A percentile compares a stretch with the other conserved stretches of the same genome.
phyloP scores from a whole-genome alignment of 768 basidiomycete genomes.

The Phlegmacium glaucopus region DNA sequence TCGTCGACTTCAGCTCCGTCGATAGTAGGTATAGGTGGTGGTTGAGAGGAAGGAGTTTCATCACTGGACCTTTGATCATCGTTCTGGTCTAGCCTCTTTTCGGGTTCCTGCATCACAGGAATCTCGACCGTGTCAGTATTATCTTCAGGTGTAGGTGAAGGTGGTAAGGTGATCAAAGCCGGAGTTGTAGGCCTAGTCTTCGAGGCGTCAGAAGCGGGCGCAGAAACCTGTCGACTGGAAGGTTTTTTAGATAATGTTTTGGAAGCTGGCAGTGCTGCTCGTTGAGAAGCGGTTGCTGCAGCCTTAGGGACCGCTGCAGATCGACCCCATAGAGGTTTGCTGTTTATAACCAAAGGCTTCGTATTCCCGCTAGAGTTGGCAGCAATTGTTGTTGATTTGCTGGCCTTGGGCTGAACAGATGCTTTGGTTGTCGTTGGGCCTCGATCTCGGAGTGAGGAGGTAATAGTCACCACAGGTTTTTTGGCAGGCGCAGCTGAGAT shows the following conservation, averaged over 20 bases:
- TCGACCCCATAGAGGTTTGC: conserved; percentile 22
- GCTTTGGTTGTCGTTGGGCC: not conserved
- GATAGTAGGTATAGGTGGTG: too few relatives aligned
- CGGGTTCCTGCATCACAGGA: not conserved
- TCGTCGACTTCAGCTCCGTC: not conserved
- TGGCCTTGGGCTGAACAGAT: conserved; percentile 1
- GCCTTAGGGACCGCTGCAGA: conserved; percentile 12
- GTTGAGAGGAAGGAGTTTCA: too few relatives aligned
- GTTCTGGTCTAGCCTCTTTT: not conserved
- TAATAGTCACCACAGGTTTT: conserved; percentile 6
- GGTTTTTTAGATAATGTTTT: conserved; percentile 17
- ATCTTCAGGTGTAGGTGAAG: conserved; percentile 26
- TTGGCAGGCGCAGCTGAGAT: conserved; percentile 15
- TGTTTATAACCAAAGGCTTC: conserved; percentile 14
- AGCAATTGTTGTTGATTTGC: not conserved
- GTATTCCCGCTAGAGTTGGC: conserved; percentile 1
- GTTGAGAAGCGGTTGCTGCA: conserved; percentile 6
- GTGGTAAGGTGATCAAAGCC: conserved; percentile 31
- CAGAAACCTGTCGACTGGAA: conserved; percentile 7
- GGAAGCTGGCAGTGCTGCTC: conserved; percentile 7
- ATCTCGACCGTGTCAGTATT: not conserved
- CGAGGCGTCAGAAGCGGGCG: not conserved
- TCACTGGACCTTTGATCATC: too few relatives aligned
- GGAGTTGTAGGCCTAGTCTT: conserved; percentile 25
- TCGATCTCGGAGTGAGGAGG: conserved; percentile 10